Conservation (phyloP, 768 basidiomycete genomes). For the Boletus coccyginus region DNA sequence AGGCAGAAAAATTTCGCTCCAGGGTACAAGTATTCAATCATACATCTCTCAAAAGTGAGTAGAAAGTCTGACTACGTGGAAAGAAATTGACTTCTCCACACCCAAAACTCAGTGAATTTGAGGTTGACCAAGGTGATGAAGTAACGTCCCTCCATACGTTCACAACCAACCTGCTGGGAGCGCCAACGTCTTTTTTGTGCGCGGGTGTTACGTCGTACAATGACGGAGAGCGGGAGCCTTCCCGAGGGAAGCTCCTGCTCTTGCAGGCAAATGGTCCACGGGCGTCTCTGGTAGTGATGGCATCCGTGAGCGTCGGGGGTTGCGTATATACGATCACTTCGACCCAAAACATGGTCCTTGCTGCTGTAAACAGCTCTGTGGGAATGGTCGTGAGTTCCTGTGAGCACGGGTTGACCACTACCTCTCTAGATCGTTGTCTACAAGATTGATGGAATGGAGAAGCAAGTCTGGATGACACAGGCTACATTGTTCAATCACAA, state of each 20-base stretch:
- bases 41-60: conserved; percentile 59
- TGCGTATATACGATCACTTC: conserved; percentile 65
- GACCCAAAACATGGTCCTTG: conserved; percentile 52
- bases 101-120: conserved; percentile 31
- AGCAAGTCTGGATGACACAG: conserved; percentile 32
- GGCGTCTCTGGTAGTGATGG: conserved; percentile 32
- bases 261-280: conserved; percentile 36
- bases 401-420: not conserved
- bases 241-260: conserved; percentile 59
- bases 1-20: conserved; percentile 44
- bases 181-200: conserved; percentile 43
- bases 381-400: conserved; percentile 21
- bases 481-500: conserved; percentile 76
- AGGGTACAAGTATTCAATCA: conserved; percentile 70
- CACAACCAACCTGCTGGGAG: conserved; percentile 26
- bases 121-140: conserved; percentile 51
- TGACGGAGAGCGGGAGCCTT: conserved; percentile 47
- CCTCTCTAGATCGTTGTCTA: conserved; percentile 45
- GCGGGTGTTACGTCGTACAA: conserved; percentile 47
- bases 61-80: not conserved
- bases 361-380: conserved; percentile 76
- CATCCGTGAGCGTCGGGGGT: conserved; percentile 51
- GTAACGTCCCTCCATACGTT: conserved; percentile 50
- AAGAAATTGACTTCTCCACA: conserved; percentile 2
- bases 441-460: conserved; percentile 36